phyloP scores from a whole-genome alignment of 306 rosid species.

The Vigna hirtella region DNA sequence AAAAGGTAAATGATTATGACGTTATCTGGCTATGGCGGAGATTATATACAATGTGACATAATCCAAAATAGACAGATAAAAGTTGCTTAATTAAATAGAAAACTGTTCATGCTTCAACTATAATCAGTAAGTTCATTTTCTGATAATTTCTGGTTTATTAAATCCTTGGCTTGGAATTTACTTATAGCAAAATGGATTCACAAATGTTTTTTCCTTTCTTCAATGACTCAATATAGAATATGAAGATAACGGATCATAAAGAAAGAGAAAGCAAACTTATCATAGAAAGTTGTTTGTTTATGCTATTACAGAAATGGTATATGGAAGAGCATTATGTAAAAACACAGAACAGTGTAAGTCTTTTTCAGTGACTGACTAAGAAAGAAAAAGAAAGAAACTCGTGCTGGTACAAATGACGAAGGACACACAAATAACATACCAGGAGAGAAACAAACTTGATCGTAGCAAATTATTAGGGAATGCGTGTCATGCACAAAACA shows the following conservation, averaged over 20 bases:
- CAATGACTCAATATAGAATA: not conserved
- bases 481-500: constrained; percentile 37
- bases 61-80: not conserved
- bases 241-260: not conserved
- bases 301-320: not conserved
- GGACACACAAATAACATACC: constrained; percentile 39
- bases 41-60: not conserved
- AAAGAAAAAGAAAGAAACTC: not conserved
- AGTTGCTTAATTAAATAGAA: not conserved
- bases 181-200: not conserved
- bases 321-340: not conserved
- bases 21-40: not conserved
- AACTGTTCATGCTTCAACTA: not conserved
- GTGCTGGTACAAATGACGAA: constrained; percentile 12
- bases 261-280: not conserved
- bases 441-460: constrained; percentile 3
- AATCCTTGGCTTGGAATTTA: not conserved
- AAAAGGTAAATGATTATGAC: constrained; percentile 28
- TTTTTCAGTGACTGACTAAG: not conserved
- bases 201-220: not conserved
- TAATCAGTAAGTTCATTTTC: not conserved
- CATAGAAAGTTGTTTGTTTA: not conserved
- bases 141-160: not conserved
- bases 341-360: constrained; percentile 14
- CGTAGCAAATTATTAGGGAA: constrained; percentile 28